Evolutionary conservation across 768 basidiomycete species (phyloP), one percentile per base, ranked within the genome.

Genomic region (Amanita subjunquillea): DNA sequence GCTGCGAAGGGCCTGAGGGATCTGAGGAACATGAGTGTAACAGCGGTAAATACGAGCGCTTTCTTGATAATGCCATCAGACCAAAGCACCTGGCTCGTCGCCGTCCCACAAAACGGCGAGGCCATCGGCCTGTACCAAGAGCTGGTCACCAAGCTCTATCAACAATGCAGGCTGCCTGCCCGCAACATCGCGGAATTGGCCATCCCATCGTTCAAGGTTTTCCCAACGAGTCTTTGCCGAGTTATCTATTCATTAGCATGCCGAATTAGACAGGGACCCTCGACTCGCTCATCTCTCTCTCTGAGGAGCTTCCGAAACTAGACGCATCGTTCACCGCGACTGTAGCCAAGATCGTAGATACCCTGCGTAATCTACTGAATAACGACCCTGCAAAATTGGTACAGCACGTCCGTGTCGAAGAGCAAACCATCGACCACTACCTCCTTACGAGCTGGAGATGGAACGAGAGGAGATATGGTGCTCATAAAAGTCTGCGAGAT

Each of bases 321-420:
- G 96, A 98, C 60, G 63, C 76, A 37, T 83, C 79, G 74, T 94
- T 97, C 71, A 96, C 92, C 2, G 72, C 78, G 12, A 83, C 83
- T 6, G 86, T 95, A 56, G 91, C 91, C 44, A 97, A 95, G 73
- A 83, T 84, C 6, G 92, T 98, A 47, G 96, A 98, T 63, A 93
- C 92, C 0, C 76, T 98, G 51, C 85, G 93, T 46, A 90, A 86
- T 58, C 76, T 99, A 51, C 69, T 93, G 42, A 91, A 91, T 63
- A 94, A 95, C 59, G 91, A 96, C 60, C 79, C 86, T 3, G 64
- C 74, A 48, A 89, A 85, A 64, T 75, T 89, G 47, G 67, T 74
- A 12, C 87, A 87, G 62, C 88, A 93, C 62, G 70, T 86, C 37
- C 72, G 85, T 36, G 80, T 94, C 17, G 85, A 95, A 58, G 92